Conservation (phyloP, 331 rosid genomes). For the Quercus phellos region DNA sequence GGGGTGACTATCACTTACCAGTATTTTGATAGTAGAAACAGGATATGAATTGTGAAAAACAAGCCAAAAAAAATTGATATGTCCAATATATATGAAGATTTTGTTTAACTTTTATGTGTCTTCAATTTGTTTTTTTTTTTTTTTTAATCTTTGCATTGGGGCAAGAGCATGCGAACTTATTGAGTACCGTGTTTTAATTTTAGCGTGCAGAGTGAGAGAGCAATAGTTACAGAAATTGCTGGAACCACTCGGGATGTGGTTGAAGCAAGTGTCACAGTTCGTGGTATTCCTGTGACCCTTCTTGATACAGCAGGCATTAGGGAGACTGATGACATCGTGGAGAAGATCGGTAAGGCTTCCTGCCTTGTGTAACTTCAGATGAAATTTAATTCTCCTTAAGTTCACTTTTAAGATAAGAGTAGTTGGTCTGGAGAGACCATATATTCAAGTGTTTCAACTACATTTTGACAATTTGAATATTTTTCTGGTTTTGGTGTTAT, state of each 20-base stretch:
- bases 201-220: conserved; percentile 99
- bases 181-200: conserved; percentile 40
- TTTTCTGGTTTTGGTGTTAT: conserved; percentile 1
- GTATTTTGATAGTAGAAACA: background rate
- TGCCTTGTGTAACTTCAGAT: conserved; percentile 4
- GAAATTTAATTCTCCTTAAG: background rate
- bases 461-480: background rate
- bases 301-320: conserved; percentile 98
- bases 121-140: background rate
- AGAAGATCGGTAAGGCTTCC: conserved; percentile 70
- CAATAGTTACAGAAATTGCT: conserved; percentile 95
- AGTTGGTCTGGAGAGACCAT: background rate
- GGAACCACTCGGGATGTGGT: conserved; percentile 97
- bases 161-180: conserved; percentile 21
- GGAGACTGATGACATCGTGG: conserved; percentile 90
- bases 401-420: background rate
- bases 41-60: background rate
- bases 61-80: background rate
- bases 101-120: background rate
- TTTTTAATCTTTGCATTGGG: background rate
- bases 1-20: background rate
- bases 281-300: conserved; percentile 87
- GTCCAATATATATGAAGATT: background rate
- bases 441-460: background rate
- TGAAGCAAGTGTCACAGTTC: conserved; percentile 73